Base-by-base conservation (phyloP, 192 early-diverging fungal species). In the Entomortierella lignicola region DNA sequence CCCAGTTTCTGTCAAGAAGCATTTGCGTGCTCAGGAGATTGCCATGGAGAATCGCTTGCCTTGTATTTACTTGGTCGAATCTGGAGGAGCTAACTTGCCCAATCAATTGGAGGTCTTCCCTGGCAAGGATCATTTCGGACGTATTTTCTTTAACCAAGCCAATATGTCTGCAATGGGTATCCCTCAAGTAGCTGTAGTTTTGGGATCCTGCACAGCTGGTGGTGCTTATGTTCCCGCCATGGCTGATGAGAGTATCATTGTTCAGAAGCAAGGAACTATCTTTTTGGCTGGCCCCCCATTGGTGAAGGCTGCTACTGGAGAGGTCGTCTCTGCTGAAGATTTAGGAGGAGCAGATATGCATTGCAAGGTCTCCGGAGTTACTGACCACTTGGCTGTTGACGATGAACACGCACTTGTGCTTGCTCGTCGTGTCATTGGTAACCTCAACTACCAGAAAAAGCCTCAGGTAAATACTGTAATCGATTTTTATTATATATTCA, bases 181-280 rank as follows among this genome's bases (percentile, higher is more conserved):
- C 60, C 96, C 97, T 51, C 97, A 99, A 85, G 90, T 99, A 47
- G 97, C 97, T n/a, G 94, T 96, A 44, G 97, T 99, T 8, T 89
- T 99, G 85, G 97, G 97, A 20, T 96, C 94, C 20, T 99, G 97
- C 85, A 98, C 97, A 23, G 97, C 97, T 21, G 96, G 96, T 67
- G 95, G 97, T 62, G 97, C 97, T 2, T 98, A 98, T 80, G 96
- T 98, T 29, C 97, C 97, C 47, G 96, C 97, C 15, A 98, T 98
- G 97, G 94, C 96, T 41, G 97, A 98, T 82, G 95, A 98, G 83
- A 94, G 92, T 85, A 92, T 98, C 63, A 98, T 98, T 86, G 97
- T 98, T 34, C 86, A 87, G 63, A 93, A 92, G 32, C 96, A 98
- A 80, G 97, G 97, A 10, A 98, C 97, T 4, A 98, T 98, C 63